phyloP scores from a whole-genome alignment of 352 stramenopile species.

The Peronospora destructor region DNA sequence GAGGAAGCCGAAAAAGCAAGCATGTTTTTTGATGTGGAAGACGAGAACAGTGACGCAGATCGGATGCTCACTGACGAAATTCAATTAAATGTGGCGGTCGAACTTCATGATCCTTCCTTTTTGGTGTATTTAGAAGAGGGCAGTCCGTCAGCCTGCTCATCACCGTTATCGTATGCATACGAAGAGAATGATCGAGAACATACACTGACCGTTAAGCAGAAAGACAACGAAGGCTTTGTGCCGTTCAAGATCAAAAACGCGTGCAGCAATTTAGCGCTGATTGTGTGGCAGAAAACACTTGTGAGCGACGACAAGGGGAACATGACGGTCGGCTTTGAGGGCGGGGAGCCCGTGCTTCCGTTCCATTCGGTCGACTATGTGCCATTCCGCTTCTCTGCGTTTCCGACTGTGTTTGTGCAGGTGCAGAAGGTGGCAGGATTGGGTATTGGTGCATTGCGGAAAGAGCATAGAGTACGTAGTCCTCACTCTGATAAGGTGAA shows the following conservation, averaged over 20 bases:
- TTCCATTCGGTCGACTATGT: conserved; percentile 81
- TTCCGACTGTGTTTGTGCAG: conserved; percentile 65
- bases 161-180: conserved; percentile 27
- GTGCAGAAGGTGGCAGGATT: conserved; percentile 57
- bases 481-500: conserved; percentile 8
- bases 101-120: conserved; percentile 75
- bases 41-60: conserved; percentile 33
- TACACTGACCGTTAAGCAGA: conserved; percentile 27
- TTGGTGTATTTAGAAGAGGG: conserved; percentile 56
- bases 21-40: conserved; percentile 33
- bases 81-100: conserved; percentile 68
- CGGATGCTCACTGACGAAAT: conserved; percentile 33
- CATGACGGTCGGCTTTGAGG: conserved; percentile 46
- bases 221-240: conserved; percentile 56
- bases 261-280: conserved; percentile 62
- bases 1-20: conserved; percentile 27
- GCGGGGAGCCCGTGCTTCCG: conserved; percentile 56
- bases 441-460: conserved; percentile 29
- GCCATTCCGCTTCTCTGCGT: conserved; percentile 56
- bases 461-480: conserved; percentile 17
- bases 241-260: conserved; percentile 81
- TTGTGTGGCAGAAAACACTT: conserved; percentile 78
- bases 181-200: conserved; percentile 23
- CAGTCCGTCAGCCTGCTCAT: conserved; percentile 16
- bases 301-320: conserved; percentile 46